A percentile compares a stretch with the other conserved stretches of the same genome.
Conservation (phyloP, 83 land plant genomes). For the Picea mariana region DNA sequence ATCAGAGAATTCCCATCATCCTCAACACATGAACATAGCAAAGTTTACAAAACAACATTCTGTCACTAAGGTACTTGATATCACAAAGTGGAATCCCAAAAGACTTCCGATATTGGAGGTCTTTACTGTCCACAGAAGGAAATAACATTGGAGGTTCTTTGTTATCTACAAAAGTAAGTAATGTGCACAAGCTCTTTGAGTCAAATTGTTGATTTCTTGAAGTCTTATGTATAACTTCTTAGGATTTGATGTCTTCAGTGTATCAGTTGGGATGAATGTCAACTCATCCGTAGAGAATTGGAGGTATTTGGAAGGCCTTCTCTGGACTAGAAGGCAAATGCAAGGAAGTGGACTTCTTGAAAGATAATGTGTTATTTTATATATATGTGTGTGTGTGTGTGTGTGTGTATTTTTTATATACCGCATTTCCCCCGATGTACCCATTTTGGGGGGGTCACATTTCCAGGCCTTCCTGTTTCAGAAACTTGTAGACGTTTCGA, state of each 20-base stretch:
- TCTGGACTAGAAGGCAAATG: constrained; percentile 1
- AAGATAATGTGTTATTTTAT: too few relatives aligned
- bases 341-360: neutral
- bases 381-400: too few relatives aligned
- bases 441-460: too few relatives aligned
- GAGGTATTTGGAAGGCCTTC: neutral
- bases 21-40: neutral
- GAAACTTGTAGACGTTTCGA: too few relatives aligned
- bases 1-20: neutral
- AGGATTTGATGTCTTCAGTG: neutral
- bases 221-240: neutral
- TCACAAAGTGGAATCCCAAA: neutral
- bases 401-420: too few relatives aligned
- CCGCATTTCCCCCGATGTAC: too few relatives aligned
- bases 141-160: neutral
- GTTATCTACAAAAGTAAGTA: neutral
- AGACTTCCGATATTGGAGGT: neutral
- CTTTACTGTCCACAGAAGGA: neutral
- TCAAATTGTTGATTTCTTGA: neutral
- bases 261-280: neutral
- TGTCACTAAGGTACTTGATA: neutral
- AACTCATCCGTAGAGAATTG: neutral
- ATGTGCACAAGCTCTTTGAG: neutral
- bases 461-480: too few relatives aligned
- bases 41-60: neutral